Percentiles rank a stretch among this genome's conserved stretches.
Evolutionary conservation across 306 rosid species (phyloP).

Genomic region (Dryas alaskensis): DNA sequence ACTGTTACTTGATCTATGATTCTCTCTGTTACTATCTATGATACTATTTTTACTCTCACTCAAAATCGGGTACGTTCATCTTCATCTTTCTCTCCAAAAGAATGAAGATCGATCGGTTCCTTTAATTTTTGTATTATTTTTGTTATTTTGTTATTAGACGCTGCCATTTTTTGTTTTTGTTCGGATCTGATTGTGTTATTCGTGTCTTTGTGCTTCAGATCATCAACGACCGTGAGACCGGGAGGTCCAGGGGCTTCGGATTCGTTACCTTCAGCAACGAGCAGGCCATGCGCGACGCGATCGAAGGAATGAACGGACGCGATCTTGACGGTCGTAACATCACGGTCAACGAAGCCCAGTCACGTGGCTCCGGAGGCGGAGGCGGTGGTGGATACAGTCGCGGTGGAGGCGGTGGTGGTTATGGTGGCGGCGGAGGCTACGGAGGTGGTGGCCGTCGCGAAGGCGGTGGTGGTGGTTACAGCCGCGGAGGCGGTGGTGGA

Average conservation of each 20-base stretch:
- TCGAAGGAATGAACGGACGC: slow-evolving; percentile 89
- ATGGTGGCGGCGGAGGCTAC: slow-evolving; percentile 27
- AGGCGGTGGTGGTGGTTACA: slow-evolving; percentile 38
- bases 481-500: slow-evolving; percentile 28
- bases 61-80: slow-evolving; percentile 90
- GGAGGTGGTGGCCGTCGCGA: slow-evolving; percentile 36
- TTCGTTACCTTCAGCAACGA: slow-evolving; percentile 80
- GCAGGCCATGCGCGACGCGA: slow-evolving; percentile 73
- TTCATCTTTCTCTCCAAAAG: slow-evolving; percentile 57
- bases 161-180: background rate
- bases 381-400: slow-evolving; percentile 42
- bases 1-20: slow-evolving; percentile 66
- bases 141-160: background rate
- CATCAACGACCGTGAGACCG: slow-evolving; percentile 89
- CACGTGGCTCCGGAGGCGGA: slow-evolving; percentile 64
- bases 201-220: slow-evolving; percentile 34
- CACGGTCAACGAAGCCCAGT: slow-evolving; percentile 90
- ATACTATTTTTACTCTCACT: slow-evolving; percentile 50
- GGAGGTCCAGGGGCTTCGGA: slow-evolving; percentile 91
- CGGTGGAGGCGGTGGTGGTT: slow-evolving; percentile 33
- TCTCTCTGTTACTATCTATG: slow-evolving; percentile 51
- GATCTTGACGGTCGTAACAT: slow-evolving; percentile 82
- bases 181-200: slow-evolving; percentile 21
- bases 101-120: slow-evolving; percentile 91
- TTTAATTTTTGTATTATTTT: background rate